Conservation (phyloP, 2,329 filamentous ascomycete species). For the Scortechinia acanthostroma region DNA sequence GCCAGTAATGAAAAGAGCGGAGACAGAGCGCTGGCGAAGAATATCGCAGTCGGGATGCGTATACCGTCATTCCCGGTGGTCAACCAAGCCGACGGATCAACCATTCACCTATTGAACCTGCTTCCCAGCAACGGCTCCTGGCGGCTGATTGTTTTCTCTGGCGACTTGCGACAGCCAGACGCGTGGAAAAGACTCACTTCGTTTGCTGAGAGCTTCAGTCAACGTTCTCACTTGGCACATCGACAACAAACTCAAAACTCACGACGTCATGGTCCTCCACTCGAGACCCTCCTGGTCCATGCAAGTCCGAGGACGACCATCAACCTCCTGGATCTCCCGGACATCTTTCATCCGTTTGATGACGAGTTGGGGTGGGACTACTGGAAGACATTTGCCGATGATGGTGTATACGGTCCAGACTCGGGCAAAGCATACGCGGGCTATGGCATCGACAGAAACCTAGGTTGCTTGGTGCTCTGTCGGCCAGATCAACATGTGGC, state of each 20-base stretch:
- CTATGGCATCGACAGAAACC: not conserved
- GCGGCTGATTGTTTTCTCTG: conserved; percentile 16
- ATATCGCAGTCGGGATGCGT: conserved; percentile 20
- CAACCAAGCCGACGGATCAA: conserved; percentile 23
- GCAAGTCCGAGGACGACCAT: conserved; percentile 19
- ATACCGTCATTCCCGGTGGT: conserved; percentile 22
- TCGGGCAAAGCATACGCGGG: conserved; percentile 21
- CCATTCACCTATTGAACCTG: conserved; percentile 24
- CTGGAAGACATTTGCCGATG: conserved; percentile 34
- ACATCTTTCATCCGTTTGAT: conserved; percentile 31
- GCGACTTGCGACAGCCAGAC: conserved; percentile 3
- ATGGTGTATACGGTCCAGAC: conserved; percentile 29
- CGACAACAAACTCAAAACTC: conserved; percentile 15
- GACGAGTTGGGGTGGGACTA: conserved; percentile 19
- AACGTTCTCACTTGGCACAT: conserved; percentile 13
- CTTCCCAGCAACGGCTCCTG: conserved; percentile 25
- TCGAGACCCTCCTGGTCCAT: conserved; percentile 29
- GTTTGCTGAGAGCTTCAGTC: conserved; percentile 5
- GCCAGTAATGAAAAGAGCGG: not conserved
- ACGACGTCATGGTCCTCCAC: conserved; percentile 22
- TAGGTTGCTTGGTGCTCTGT: not conserved
- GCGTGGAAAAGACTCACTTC: conserved; percentile 5
- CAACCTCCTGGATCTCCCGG: conserved; percentile 27
- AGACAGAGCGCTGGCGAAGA: conserved; percentile 10
- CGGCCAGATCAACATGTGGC: not conserved